A percentile compares a stretch with the other conserved stretches of the same genome.
Evolutionary conservation across 306 rosid genomes (phyloP).

Genomic region (Castanea mollissima): DNA sequence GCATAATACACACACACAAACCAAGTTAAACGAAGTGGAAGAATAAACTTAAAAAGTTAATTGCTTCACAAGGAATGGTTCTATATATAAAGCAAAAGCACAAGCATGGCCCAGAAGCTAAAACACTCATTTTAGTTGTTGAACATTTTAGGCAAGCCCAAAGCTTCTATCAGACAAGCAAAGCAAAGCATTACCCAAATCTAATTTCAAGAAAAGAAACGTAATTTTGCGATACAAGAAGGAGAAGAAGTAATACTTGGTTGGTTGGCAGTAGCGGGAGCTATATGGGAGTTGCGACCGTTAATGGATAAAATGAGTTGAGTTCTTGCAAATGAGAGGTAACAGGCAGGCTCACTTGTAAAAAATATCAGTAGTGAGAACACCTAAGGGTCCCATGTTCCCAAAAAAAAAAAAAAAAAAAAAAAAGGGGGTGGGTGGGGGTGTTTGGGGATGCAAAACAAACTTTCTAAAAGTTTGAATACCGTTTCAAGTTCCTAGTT

Average conservation of each 20-base stretch:
- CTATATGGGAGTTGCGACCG: slow-evolving; percentile 16
- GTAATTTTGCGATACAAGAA: not conserved
- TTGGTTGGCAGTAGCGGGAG: not conserved
- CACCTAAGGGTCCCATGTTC: too few relatives aligned
- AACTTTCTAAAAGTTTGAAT: too few relatives aligned
- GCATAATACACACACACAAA: not conserved
- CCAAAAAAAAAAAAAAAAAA: too few relatives aligned
- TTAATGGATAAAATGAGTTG: slow-evolving; percentile 6
- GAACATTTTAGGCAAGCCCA: not conserved
- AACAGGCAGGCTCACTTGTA: not conserved
- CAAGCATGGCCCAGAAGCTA: not conserved
- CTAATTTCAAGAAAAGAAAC: not conserved
- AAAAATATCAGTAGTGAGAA: not conserved
- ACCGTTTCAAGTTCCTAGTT: too few relatives aligned
- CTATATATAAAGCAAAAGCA: not conserved
- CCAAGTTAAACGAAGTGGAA: not conserved
- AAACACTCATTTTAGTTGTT: not conserved
- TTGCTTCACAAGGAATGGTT: not conserved
- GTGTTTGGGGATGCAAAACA: too few relatives aligned
- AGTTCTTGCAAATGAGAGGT: not conserved
- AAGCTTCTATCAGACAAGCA: not conserved
- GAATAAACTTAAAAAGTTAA: not conserved
- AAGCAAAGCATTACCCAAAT: not conserved
- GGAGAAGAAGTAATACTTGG: not conserved
- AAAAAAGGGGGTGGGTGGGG: too few relatives aligned